A percentile compares a stretch with the other conserved stretches of the same genome.
phyloP scores from a whole-genome alignment of 306 rosid species.

The Prosopis cineraria region DNA sequence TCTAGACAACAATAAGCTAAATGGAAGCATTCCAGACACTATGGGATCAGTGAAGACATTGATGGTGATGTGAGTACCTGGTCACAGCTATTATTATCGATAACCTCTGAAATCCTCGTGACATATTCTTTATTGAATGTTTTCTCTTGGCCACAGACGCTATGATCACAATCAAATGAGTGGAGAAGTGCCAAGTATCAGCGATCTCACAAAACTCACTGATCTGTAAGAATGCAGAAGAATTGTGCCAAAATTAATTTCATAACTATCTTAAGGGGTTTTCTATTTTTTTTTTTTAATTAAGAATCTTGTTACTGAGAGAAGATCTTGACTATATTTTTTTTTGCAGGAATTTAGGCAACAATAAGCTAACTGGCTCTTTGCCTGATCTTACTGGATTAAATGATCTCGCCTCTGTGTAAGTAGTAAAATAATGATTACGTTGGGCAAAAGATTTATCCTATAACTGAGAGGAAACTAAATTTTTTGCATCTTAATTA shows the following conservation, averaged over 20 bases:
- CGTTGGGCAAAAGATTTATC: background rate
- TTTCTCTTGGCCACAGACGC: constrained; percentile 53
- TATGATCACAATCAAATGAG: constrained; percentile 48
- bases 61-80: constrained; percentile 66
- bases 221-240: constrained; percentile 57
- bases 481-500: background rate
- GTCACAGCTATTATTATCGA: constrained; percentile 1
- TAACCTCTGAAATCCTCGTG: constrained; percentile 9
- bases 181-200: constrained; percentile 50
- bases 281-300: background rate
- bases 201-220: constrained; percentile 33
- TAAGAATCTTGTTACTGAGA: constrained; percentile 20
- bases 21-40: constrained; percentile 52
- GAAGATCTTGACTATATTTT: constrained; percentile 3
- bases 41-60: constrained; percentile 43
- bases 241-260: constrained; percentile 20
- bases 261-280: constrained; percentile 3
- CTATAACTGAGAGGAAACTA: background rate
- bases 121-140: constrained; percentile 16
- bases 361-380: constrained; percentile 53
- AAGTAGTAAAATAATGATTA: constrained; percentile 36
- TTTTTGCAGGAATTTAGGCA: constrained; percentile 54
- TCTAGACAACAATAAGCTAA: constrained; percentile 50
- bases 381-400: constrained; percentile 54
- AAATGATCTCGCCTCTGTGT: constrained; percentile 51